Evolutionary conservation across 345 rosid species (phyloP), one percentile per base, ranked within the genome.

Genomic region (Salix purpurea): DNA sequence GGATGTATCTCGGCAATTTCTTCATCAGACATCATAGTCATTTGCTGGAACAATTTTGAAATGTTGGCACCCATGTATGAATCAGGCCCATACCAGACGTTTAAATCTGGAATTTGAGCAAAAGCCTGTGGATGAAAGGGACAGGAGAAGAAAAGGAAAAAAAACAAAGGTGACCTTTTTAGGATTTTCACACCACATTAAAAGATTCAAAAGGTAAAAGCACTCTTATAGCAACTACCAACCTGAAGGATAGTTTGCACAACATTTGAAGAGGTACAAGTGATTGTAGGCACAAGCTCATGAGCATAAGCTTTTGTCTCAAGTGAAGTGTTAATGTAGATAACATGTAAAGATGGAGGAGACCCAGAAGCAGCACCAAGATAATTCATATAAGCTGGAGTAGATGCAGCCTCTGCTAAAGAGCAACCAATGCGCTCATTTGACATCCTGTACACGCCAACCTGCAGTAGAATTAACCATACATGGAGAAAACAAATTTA

Each of bases 61-160:
- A 96, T 90, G 84, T 96, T 94, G 39, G 98, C 99, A 81, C 99
- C 99, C 98, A 96, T 94, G 88, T 94, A 94, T 61, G 98, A 88
- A 82, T 96, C 99, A 24, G 99, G 99, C 75, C 99, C 99, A 37
- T 96, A 96, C 90, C 97, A 94, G 65, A 92, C 75, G 69, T 77
- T 88, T 26, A 96, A 79, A 76, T 91, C 92, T 21, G 97, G 90
- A 79, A 96, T 82, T 85, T 96, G 95, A 73, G 97, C 73, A 83
- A 89, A 94, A 50, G 97, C 97, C 99, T 93, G 86, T 61, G n/a
- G 54, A 52, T 13, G 39, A 65, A 73, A 44, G 34, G 26, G 48
- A 68, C 16, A 5, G 8, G 36, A 16, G 66, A 65, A 67, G 73
- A 46, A 70, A 32, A 71, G 18, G 34, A 74, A 71, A 71, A 7